These are phyloP conservation scores for Pyrenochaeta sp. DNA, from an alignment of 2,329 filamentous ascomycete species.

Conservation along the genomic window DNA sequence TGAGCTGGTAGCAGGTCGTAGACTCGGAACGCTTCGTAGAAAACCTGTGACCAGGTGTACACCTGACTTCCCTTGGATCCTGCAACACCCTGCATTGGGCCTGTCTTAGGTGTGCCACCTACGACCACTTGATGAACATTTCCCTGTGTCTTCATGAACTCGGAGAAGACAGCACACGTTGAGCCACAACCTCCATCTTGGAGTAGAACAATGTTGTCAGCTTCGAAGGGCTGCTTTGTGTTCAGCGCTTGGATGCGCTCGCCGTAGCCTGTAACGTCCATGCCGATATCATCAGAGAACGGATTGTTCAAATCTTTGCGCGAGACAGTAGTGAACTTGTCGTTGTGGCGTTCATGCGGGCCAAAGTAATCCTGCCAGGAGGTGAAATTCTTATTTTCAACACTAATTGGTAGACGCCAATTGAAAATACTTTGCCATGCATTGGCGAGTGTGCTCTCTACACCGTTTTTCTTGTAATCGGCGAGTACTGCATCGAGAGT, in stretches of 20 bases:
- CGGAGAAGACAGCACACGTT: slow-evolving; percentile 53
- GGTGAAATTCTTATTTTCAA: slow-evolving; percentile 33
- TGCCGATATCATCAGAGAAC: slow-evolving; percentile 18
- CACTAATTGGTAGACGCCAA: slow-evolving; percentile 26
- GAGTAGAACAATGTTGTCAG: slow-evolving; percentile 45
- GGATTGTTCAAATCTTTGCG: slow-evolving; percentile 25
- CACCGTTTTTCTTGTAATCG: slow-evolving; percentile 16
- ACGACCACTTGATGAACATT: slow-evolving; percentile 50
- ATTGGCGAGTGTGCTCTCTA: background rate
- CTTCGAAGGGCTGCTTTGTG: slow-evolving; percentile 35
- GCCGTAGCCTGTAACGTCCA: slow-evolving; percentile 25
- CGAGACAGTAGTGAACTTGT: slow-evolving; percentile 38
- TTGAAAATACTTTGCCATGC: slow-evolving; percentile 29
- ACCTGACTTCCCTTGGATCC: slow-evolving; percentile 51
- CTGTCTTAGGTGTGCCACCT: slow-evolving; percentile 47
- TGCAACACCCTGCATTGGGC: slow-evolving; percentile 51
- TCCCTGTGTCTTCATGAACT: slow-evolving; percentile 52
- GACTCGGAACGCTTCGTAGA: slow-evolving; percentile 6
- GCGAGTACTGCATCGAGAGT: slow-evolving; percentile 21
- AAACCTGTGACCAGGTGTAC: slow-evolving; percentile 16
- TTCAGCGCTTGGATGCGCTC: slow-evolving; percentile 17
- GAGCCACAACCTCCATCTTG: slow-evolving; percentile 51
- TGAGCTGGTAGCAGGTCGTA: slow-evolving; percentile 12
- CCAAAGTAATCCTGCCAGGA: slow-evolving; percentile 46
- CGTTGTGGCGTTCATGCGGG: slow-evolving; percentile 31